phyloP scores from a whole-genome alignment of 78 protist genomes.

The Goniomonas avonlea region DNA sequence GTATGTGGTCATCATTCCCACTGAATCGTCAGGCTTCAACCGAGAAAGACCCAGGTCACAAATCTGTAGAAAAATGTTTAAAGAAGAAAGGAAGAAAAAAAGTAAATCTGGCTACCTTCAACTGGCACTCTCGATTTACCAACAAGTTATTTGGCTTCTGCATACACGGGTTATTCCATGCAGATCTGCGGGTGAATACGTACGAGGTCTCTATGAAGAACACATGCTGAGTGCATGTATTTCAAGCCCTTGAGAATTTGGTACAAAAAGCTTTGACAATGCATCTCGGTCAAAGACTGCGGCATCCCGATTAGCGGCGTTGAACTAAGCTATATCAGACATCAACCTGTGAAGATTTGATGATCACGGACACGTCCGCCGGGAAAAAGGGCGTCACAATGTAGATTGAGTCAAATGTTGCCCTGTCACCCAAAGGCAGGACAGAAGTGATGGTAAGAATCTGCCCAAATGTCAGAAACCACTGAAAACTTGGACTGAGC shows the following conservation, averaged over 20 bases:
- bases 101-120: too few species aligned
- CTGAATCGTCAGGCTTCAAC: slow-evolving; percentile 32
- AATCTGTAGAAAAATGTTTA: too few species aligned
- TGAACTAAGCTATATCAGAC: background rate
- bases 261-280: background rate
- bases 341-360: background rate
- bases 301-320: too few species aligned
- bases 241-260: background rate
- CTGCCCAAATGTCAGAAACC: background rate
- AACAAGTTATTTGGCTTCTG: too few species aligned
- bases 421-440: too few species aligned
- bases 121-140: too few species aligned
- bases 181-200: background rate
- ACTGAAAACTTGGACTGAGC: background rate
- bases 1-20: background rate
- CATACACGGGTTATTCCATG: background rate
- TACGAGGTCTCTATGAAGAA: slow-evolving; percentile 77
- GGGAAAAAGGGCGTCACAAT: background rate
- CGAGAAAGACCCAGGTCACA: slow-evolving; percentile 69
- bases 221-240: slow-evolving; percentile 82
- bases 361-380: too few species aligned
- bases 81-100: too few species aligned
- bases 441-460: background rate
- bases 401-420: too few species aligned
- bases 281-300: background rate